These are phyloP conservation scores for Epipyxis sp. DNA, from an alignment of 108 stramenopile species.

Conservation along the genomic window DNA sequence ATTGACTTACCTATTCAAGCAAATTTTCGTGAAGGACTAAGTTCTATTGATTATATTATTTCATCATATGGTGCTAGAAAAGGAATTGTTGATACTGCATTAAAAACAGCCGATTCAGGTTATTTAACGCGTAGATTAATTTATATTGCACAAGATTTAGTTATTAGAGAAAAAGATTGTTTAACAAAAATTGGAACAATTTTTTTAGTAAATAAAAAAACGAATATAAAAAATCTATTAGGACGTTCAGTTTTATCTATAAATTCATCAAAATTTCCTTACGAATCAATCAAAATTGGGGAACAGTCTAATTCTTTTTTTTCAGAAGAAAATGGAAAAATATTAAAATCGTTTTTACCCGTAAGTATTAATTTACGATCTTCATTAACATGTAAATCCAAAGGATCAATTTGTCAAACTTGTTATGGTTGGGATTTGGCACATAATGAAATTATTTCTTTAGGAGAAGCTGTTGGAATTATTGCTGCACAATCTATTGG, in stretches of 20 bases:
- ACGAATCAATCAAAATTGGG: slow-evolving; percentile 20
- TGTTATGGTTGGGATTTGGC: slow-evolving; percentile 28
- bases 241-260: slow-evolving; percentile 18
- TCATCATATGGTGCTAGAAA: slow-evolving; percentile 23
- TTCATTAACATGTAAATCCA: slow-evolving; percentile 27
- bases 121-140: slow-evolving; percentile 28
- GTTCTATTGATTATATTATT: slow-evolving; percentile 25
- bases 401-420: slow-evolving; percentile 19
- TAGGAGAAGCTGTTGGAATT: slow-evolving; percentile 28
- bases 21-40: slow-evolving; percentile 27
- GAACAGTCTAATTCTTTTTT: slow-evolving; percentile 1
- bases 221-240: slow-evolving; percentile 11
- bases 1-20: slow-evolving; percentile 27
- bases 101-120: slow-evolving; percentile 30
- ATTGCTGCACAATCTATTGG: slow-evolving; percentile 24
- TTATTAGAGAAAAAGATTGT: slow-evolving; percentile 29
- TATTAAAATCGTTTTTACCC: slow-evolving; percentile 3
- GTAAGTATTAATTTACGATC: slow-evolving; percentile 18
- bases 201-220: slow-evolving; percentile 26
- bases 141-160: slow-evolving; percentile 27
- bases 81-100: slow-evolving; percentile 28
- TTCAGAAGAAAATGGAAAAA: slow-evolving; percentile 25
- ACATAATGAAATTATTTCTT: slow-evolving; percentile 4
- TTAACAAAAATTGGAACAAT: slow-evolving; percentile 8
- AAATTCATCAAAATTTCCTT: slow-evolving; percentile 7